Evolutionary conservation across 352 stramenopile species (phyloP), one percentile per base, ranked within the genome.

Genomic region (Pythium phragmitis): DNA sequence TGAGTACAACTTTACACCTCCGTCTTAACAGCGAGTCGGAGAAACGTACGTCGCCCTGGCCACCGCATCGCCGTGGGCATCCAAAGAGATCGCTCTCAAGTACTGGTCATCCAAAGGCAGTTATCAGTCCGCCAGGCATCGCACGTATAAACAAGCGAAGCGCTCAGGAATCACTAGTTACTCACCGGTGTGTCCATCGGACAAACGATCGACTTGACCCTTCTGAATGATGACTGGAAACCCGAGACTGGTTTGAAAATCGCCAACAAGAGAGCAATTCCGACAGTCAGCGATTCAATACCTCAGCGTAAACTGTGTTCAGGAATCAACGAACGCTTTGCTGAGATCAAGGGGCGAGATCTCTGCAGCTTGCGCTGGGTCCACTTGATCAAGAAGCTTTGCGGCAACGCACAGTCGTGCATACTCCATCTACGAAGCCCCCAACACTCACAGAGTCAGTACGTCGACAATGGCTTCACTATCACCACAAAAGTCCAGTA

Each of bases 151-250:
- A 49, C 43, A 30, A 30, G 21, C 21, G 6, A 13, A 43, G 12
- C 37, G 6, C 16, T 43, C 37, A 13, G 37, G 4, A 43, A 43
- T 9, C 2, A 17, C 6, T 16, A 8, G 21, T 2, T 30, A 14
- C 77, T 33, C 72, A 94, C 85, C 83, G 12, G 62, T 80, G 1
- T 42, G 60, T 39, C 87, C 91, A 61, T 98, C 87, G 1, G 86
- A 92, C 26, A 97, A 82, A 0, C 77, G 70, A 62, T 98, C 92
- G 4, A 80, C 65, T 7, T 57, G 63, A 5, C 90, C 89, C 62
- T 98, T 98, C 60, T 91, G 79, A 36, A 98, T 58, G 4, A 98
- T 71, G 2, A 93, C 89, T 12, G 94, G 79, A 7, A 77, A 80
- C 4, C 85, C 91, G 17, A 97, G 70, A 17, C 85, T 94, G 41